These are phyloP conservation scores for Lactifluus echinatus DNA, from an alignment of 768 basidiomycete genomes.

Conservation along the genomic window DNA sequence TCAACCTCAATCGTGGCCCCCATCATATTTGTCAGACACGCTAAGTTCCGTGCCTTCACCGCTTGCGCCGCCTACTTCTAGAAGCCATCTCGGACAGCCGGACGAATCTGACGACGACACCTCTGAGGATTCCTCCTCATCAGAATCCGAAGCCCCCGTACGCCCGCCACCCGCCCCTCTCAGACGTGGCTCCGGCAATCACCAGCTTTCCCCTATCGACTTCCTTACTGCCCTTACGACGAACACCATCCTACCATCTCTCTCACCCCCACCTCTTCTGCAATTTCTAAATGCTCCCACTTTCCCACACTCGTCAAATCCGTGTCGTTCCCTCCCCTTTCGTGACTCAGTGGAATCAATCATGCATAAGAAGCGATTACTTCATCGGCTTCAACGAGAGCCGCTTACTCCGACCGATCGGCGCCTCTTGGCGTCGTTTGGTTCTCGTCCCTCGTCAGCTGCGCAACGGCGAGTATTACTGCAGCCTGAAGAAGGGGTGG, in stretches of 20 bases:
- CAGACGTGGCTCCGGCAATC: conserved; percentile 8
- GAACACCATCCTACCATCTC: conserved; percentile 35
- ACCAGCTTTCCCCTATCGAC: conserved; percentile 28
- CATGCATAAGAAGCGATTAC: conserved; percentile 42
- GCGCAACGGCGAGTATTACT: conserved; percentile 23
- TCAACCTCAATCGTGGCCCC: neutral
- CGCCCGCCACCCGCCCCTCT: conserved; percentile 4
- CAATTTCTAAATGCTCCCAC: conserved; percentile 27
- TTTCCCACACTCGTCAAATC: conserved; percentile 48
- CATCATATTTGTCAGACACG: conserved; percentile 4
- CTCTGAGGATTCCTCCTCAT: conserved; percentile 15
- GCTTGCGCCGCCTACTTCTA: neutral
- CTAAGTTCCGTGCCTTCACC: neutral
- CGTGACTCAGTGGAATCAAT: conserved; percentile 34
- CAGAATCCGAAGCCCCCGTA: conserved; percentile 23
- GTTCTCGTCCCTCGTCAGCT: conserved; percentile 26
- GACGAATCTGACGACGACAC: conserved; percentile 19
- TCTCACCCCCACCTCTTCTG: conserved; percentile 40
- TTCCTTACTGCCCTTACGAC: conserved; percentile 35
- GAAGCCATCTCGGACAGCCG: neutral
- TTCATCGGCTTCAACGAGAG: conserved; percentile 34
- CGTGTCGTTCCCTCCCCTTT: conserved; percentile 30
- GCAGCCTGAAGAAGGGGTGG: conserved; percentile 24
- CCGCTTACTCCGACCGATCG: conserved; percentile 34
- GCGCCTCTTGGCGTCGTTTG: conserved; percentile 36